Evolutionary conservation across 306 rosid genomes (phyloP), one percentile per base, ranked within the genome.

Genomic region (Biancaea sappan): DNA sequence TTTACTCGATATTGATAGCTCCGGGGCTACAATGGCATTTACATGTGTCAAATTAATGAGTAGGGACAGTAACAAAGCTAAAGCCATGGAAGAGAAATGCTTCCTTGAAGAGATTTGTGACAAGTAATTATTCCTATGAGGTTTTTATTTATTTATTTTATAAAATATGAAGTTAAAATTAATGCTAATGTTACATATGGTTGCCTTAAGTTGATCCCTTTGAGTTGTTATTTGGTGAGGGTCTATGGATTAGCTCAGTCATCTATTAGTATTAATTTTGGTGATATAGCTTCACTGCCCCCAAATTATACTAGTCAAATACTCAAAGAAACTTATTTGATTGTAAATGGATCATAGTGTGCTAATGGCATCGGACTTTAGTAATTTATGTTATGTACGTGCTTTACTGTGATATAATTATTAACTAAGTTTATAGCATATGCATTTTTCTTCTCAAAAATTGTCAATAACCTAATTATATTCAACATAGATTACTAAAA

Each of bases 41-140:
- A 94, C 83, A 83, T 94, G 1, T 94, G 98, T 40, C 97, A 97
- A n/a, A 91, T 97, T 1, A 96, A 91, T 66, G 97, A 91, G 81
- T 94, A 94, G 98, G 98, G 0, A 94, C 98, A 0, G 96, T 96
- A 1, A 91, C 98, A 1, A 97, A 94, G 85, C 98, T 12, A 94
- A 94, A 66, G 98, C 98, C 57, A 5, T 94, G 87, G 98, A 94
- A 76, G 98, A 94, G 88, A 90, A 90, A 2, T 88, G 95, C 71
- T 88, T 95, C 61, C 96, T 97, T 14, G 79, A 90, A 63, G 87
- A 94, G 80, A 94, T 94, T 65, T 94, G 99, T 71, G 97, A 94
- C 84, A 94, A 92, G 99, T 94, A 81, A 16, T 10, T 43, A 4
- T 51, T 73, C n/a, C 59, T 18, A 13, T 35, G 51, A 18, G 15